phyloP scores from a whole-genome alignment of 345 rosid genomes.

The Bruguiera parviflora region DNA sequence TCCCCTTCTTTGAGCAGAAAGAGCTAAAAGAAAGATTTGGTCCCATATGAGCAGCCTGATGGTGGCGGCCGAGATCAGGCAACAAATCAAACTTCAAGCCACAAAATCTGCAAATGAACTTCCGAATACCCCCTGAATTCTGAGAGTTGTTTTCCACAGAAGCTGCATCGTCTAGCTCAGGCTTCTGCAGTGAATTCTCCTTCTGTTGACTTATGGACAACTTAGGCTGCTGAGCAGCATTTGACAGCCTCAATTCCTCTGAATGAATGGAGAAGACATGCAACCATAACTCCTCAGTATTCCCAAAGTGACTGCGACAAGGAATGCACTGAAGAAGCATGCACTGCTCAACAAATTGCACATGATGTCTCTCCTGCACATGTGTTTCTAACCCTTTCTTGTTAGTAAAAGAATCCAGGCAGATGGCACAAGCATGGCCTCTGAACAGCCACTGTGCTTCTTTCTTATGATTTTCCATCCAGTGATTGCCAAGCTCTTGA shows the following conservation, averaged over 20 bases:
- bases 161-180: constrained; percentile 36
- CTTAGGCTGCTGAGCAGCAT: constrained; percentile 34
- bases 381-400: constrained; percentile 71
- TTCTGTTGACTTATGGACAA: constrained; percentile 15
- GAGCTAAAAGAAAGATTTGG: constrained; percentile 44
- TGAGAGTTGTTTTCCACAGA: constrained; percentile 42
- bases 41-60: constrained; percentile 98
- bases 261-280: constrained; percentile 78
- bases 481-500: constrained; percentile 54
- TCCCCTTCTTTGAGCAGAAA: constrained; percentile 63
- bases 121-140: constrained; percentile 43
- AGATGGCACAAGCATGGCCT: constrained; percentile 93
- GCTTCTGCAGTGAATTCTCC: constrained; percentile 36
- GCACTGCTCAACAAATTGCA: constrained; percentile 89
- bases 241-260: constrained; percentile 47
- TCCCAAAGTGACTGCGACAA: constrained; percentile 89
- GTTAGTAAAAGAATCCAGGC: constrained; percentile 86
- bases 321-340: constrained; percentile 96
- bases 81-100: constrained; percentile 86
- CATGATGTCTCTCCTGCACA: constrained; percentile 91
- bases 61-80: constrained; percentile 99
- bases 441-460: constrained; percentile 78
- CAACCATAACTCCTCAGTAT: constrained; percentile 65
- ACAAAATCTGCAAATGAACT: constrained; percentile 80
- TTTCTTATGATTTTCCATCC: constrained; percentile 70